phyloP scores from a whole-genome alignment of 1,284 basidiomycete genomes.

The Fomes fomentarius region DNA sequence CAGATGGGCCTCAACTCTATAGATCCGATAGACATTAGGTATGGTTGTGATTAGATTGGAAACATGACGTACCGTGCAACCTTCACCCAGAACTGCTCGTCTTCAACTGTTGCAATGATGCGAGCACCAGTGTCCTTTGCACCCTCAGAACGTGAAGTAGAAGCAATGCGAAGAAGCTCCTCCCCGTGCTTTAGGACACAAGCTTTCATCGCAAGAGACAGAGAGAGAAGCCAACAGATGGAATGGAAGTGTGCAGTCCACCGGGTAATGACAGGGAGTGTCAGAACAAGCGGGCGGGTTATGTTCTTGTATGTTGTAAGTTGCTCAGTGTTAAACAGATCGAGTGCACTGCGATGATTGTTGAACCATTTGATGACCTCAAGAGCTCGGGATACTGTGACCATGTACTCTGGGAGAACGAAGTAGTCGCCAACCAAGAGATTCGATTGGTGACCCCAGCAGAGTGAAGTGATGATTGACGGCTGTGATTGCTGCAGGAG shows the following conservation, averaged over 20 bases:
- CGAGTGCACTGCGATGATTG: conserved; percentile 11
- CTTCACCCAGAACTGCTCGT: conserved; percentile 26
- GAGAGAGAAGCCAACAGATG: conserved; percentile 22
- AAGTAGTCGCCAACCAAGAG: conserved; percentile 38
- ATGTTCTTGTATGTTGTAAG: background rate
- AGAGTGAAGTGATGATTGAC: conserved; percentile 25
- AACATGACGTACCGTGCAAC: conserved; percentile 3
- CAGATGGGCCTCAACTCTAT: background rate
- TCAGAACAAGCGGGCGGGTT: conserved; percentile 22
- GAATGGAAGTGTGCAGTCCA: conserved; percentile 38
- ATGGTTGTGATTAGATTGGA: no score
- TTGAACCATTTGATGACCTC: conserved; percentile 30
- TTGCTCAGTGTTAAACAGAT: conserved; percentile 14
- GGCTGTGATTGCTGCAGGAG: conserved; percentile 8
- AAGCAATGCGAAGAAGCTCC: conserved; percentile 22
- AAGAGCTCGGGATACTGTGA: conserved; percentile 17
- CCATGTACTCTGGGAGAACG: conserved; percentile 16
- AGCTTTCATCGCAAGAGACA: conserved; percentile 23
- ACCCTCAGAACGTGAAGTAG: conserved; percentile 14
- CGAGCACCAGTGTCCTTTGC: conserved; percentile 17
- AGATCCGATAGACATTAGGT: no score
- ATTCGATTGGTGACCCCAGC: conserved; percentile 40
- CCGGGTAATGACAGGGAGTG: conserved; percentile 35
- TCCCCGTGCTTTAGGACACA: conserved; percentile 21
- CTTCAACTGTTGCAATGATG: conserved; percentile 18